Base-by-base conservation (phyloP, 2,329 filamentous ascomycete species). In the Amauroascus verrucosus region DNA sequence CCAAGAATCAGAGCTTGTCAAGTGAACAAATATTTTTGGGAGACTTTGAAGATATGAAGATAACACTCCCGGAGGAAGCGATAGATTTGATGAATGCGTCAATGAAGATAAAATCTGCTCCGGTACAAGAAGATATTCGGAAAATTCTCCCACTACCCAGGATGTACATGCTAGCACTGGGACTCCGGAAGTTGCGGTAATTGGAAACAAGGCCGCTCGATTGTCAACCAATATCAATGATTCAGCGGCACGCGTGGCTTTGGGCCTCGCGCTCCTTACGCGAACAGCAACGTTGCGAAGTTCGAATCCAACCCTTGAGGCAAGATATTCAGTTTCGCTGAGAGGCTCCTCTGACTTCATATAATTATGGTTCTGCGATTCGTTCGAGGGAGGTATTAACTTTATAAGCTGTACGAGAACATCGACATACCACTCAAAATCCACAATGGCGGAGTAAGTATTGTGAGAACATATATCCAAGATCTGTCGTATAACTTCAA, bases 401-500 rank as follows among this genome's bases (percentile, higher is more conserved):
- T 84, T 82, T 38, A 96, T 82, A 13, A 98, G 78, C 65, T 95
- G 88, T 4, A 88, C 85, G 28, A 98, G 73, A 26, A 95, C 81
- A 60, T 93, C 87, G 59, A 97, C 85, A 67, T 97, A 97, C 93
- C 93, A 98, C 60, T 96, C 91, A 67, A 98, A 98, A 65, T 98
- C 91, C 50, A 78, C 74, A 46, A 98, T 76, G 63, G 89, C 88
- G 37, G 80, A 79, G 67, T 97, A 98, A 57, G 89, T 95, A 59
- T 90, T 85, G 59, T 83, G 82, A 7, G 88, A 87, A 67, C 91
- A 97, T 82, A 98, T 95, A 56, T 84, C 82, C 9, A 97, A 68
- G 56, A 97, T 88, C 55, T 86, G 81, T 54, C 79, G 78, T 50
- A 97, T 88, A 18, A 96, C 88, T 61, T 87, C 87, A 35, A 83